Percentiles rank a stretch among this genome's conserved stretches.
These are phyloP conservation scores for Nakazawaea molendinolei DNA, from an alignment of 805 yeast species.

Conservation along the genomic window DNA sequence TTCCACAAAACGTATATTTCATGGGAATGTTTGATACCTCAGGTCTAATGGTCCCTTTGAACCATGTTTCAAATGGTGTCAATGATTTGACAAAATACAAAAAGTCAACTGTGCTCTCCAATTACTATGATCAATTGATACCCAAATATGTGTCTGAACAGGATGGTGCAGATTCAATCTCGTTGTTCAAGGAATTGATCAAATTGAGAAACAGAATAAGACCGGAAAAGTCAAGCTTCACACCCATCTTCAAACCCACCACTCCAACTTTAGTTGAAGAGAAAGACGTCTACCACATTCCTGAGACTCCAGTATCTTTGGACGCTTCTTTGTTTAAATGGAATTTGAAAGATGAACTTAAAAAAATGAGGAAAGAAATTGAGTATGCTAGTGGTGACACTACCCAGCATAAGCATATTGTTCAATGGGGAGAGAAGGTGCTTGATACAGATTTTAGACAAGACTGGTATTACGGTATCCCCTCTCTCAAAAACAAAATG, in stretches of 20 bases:
- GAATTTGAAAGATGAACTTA: constrained; percentile 8
- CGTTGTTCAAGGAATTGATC: too few species aligned
- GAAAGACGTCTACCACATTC: too few species aligned
- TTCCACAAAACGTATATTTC: constrained; percentile 7
- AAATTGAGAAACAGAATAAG: too few species aligned
- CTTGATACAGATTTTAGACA: constrained; percentile 1
- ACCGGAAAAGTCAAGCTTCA: too few species aligned
- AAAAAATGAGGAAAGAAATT: constrained; percentile 2
- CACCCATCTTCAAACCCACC: too few species aligned
- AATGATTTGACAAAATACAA: constrained; percentile 7
- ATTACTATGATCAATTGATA: too few species aligned
- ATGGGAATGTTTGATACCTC: constrained; percentile 2
- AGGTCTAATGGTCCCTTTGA: constrained; percentile 7
- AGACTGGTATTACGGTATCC: constrained; percentile 12
- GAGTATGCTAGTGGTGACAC: neutral
- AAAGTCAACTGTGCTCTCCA: too few species aligned
- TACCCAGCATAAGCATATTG: constrained; percentile 1
- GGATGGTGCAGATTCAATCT: too few species aligned
- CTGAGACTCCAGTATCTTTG: too few species aligned
- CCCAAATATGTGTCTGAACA: too few species aligned
- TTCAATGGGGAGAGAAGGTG: constrained; percentile 3
- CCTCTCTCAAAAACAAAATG: constrained; percentile 8
- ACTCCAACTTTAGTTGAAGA: too few species aligned
- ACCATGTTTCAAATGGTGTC: constrained; percentile 6
- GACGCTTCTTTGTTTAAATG: constrained; percentile 6